phyloP scores from a whole-genome alignment of 1,139 yeast genomes.

The Spathaspora sp. region DNA sequence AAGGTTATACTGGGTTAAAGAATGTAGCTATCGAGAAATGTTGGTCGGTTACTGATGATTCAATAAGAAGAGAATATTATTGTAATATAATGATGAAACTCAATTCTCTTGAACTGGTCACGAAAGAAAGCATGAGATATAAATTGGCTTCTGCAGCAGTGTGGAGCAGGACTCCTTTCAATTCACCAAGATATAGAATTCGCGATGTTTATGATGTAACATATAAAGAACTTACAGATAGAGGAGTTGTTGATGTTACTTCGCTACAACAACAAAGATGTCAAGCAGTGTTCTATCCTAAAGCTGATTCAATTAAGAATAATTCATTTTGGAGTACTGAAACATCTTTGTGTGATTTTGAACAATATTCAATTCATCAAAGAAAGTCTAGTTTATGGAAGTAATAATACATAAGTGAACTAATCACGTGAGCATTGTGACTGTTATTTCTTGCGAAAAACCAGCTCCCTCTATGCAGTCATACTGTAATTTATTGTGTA shows the following conservation, averaged over 20 bases:
- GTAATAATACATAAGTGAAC: background rate
- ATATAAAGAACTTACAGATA: conserved; percentile 6
- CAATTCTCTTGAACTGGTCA: background rate
- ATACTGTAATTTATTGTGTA: background rate
- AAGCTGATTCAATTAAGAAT: background rate
- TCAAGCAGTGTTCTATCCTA: conserved; percentile 7
- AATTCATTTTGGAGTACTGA: conserved; percentile 31
- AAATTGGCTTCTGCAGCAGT: conserved; percentile 15
- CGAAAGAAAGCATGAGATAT: background rate
- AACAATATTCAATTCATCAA: conserved; percentile 27
- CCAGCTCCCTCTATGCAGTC: conserved; percentile 2
- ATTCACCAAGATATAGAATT: conserved; percentile 25
- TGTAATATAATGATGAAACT: conserved; percentile 6
- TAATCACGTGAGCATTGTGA: conserved; percentile 26
- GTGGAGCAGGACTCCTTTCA: conserved; percentile 22
- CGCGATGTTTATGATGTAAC: conserved; percentile 16
- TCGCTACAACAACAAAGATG: conserved; percentile 1
- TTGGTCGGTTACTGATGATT: conserved; percentile 35
- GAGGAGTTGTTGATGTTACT: background rate
- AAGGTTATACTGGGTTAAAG: conserved; percentile 9
- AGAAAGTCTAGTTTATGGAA: conserved; percentile 14
- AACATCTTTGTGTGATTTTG: conserved; percentile 28
- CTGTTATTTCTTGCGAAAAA: conserved; percentile 18
- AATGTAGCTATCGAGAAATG: conserved; percentile 24
- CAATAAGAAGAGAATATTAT: conserved; percentile 21